Conservation (phyloP, 2,329 filamentous ascomycete species). For the Neonectria sp. region DNA sequence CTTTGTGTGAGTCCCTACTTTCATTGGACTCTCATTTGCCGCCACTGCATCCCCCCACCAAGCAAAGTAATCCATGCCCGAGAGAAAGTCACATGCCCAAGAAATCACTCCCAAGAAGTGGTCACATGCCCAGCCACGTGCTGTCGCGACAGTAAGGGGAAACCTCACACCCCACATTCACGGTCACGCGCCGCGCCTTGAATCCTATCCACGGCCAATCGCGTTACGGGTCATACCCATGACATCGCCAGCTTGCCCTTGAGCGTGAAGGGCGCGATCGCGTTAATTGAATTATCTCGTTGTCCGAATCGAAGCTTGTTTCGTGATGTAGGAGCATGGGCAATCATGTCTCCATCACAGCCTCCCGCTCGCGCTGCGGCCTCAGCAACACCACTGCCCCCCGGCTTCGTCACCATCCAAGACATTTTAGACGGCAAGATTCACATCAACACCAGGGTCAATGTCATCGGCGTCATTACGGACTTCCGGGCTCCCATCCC, state of each 20-base stretch:
- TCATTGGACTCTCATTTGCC: background rate
- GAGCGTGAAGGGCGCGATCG: constrained; percentile 20
- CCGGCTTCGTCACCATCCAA: constrained; percentile 51
- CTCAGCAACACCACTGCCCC: constrained; percentile 34
- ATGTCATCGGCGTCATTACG: constrained; percentile 79
- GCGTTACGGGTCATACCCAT: constrained; percentile 35
- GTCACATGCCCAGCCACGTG: constrained; percentile 48
- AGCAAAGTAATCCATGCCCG: background rate
- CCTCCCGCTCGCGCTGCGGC: constrained; percentile 20
- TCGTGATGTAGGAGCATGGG: constrained; percentile 18
- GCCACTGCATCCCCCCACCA: background rate
- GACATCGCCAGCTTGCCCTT: constrained; percentile 13
- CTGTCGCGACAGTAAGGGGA: constrained; percentile 37
- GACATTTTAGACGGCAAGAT: constrained; percentile 60
- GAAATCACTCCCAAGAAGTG: background rate
- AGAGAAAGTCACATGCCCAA: background rate
- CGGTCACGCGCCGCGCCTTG: constrained; percentile 31
- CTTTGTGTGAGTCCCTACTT: background rate
- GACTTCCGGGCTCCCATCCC: constrained; percentile 70
- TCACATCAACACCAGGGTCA: constrained; percentile 57
- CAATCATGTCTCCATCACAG: constrained; percentile 27
- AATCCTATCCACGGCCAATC: constrained; percentile 19
- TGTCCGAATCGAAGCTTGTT: background rate
- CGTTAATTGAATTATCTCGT: constrained; percentile 11
- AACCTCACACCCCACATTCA: constrained; percentile 11